Conservation (phyloP, 2,329 filamentous ascomycete species). For the Botrytis porri region DNA sequence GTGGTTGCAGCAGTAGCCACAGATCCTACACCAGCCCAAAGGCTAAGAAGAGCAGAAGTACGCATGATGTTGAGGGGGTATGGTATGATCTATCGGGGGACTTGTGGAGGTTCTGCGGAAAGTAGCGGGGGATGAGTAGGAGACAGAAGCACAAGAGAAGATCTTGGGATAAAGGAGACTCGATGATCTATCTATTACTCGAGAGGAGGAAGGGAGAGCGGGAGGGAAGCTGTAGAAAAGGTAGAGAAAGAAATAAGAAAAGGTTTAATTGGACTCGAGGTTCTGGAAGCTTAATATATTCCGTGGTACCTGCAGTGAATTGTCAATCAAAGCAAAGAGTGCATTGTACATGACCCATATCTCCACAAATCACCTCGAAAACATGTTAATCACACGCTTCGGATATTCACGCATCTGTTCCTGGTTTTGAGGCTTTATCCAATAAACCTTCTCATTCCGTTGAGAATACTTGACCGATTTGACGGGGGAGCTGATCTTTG, state of each 20-base stretch:
- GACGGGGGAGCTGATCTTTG: slow-evolving; percentile 3
- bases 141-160: background rate
- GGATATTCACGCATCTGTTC: background rate
- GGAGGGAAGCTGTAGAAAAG: background rate
- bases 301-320: slow-evolving; percentile 12
- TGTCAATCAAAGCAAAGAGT: background rate
- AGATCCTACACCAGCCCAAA: slow-evolving; percentile 12
- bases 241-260: background rate
- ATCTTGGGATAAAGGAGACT: background rate
- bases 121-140: background rate
- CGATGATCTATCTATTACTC: background rate
- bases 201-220: background rate
- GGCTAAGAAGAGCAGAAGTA: slow-evolving; percentile 16
- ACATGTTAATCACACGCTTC: slow-evolving; percentile 8
- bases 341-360: background rate
- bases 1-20: slow-evolving; percentile 12
- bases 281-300: slow-evolving; percentile 15
- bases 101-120: background rate
- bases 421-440: background rate
- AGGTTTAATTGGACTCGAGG: background rate
- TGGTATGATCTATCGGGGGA: background rate
- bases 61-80: background rate
- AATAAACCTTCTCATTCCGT: background rate
- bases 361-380: slow-evolving; percentile 6
- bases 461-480: background rate